Evolutionary conservation across 2,329 filamentous ascomycete species (phyloP).

Genomic region (Colletotrichum filicis): DNA sequence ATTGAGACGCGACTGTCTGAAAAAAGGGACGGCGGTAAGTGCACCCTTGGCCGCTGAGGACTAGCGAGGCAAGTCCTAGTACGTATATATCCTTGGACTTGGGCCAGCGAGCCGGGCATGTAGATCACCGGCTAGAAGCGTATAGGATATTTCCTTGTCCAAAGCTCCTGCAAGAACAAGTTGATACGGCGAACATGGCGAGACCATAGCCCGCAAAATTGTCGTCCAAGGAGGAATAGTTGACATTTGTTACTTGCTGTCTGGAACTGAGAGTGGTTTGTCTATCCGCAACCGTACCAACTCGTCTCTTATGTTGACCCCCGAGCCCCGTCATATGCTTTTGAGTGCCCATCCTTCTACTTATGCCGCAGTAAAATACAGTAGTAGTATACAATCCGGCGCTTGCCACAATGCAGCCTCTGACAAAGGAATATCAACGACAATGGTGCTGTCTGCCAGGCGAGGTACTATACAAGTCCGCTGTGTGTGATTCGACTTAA

Average conservation of each 20-base stretch:
- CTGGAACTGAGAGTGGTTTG: conserved; percentile 5
- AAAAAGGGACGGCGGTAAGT: no score
- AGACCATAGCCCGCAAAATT: neutral
- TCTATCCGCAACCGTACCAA: conserved; percentile 13
- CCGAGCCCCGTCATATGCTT: conserved; percentile 10
- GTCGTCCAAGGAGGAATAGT: neutral
- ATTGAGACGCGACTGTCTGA: no score
- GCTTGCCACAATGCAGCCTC: neutral
- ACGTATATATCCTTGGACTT: no score
- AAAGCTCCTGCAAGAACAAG: no score
- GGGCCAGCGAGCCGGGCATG: no score
- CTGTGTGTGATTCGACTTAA: conserved; percentile 34
- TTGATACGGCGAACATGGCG: accelerated
- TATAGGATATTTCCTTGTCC: no score
- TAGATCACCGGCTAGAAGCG: no score
- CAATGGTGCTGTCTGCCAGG: neutral
- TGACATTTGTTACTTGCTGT: conserved; percentile 18
- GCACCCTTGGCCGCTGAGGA: no score
- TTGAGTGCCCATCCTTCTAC: conserved; percentile 22
- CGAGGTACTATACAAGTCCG: conserved; percentile 14
- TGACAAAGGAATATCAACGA: neutral
- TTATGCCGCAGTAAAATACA: conserved; percentile 11
- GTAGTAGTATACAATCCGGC: conserved; percentile 20
- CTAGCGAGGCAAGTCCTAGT: no score
- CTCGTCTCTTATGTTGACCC: neutral